These are phyloP conservation scores for Murraya paniculata DNA, from an alignment of 345 rosid species.

Conservation along the genomic window DNA sequence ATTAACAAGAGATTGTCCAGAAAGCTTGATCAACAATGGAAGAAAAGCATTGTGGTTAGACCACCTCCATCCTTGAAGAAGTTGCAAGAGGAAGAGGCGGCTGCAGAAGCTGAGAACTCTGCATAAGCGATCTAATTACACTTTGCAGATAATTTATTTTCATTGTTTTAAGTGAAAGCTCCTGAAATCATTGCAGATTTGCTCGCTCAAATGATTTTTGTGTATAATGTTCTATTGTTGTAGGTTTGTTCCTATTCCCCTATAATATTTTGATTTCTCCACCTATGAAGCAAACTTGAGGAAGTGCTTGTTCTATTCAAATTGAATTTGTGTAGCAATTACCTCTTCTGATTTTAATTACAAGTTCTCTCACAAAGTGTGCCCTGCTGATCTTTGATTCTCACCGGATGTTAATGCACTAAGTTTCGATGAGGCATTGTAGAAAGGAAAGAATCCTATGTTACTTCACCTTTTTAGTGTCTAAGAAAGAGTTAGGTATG, in stretches of 20 bases:
- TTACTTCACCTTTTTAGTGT: background rate
- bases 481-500: background rate
- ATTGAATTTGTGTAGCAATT: background rate
- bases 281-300: background rate
- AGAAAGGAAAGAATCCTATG: background rate
- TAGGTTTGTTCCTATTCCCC: background rate
- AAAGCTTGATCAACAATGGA: conserved; percentile 82
- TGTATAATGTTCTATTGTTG: conserved; percentile 3
- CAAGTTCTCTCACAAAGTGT: background rate
- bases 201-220: conserved; percentile 8
- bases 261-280: background rate
- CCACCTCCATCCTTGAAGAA: conserved; percentile 83
- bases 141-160: background rate
- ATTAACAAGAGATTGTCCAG: conserved; percentile 86
- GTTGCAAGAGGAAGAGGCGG: conserved; percentile 79
- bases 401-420: background rate
- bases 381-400: background rate
- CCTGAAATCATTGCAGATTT: background rate
- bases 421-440: background rate
- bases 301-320: background rate
- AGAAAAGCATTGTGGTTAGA: conserved; percentile 80
- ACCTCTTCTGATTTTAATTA: background rate
- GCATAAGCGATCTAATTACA: conserved; percentile 33
- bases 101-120: conserved; percentile 68
- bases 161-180: background rate